These are phyloP conservation scores for Neoboletus brunneissimus DNA, from an alignment of 768 basidiomycete species.

Conservation along the genomic window DNA sequence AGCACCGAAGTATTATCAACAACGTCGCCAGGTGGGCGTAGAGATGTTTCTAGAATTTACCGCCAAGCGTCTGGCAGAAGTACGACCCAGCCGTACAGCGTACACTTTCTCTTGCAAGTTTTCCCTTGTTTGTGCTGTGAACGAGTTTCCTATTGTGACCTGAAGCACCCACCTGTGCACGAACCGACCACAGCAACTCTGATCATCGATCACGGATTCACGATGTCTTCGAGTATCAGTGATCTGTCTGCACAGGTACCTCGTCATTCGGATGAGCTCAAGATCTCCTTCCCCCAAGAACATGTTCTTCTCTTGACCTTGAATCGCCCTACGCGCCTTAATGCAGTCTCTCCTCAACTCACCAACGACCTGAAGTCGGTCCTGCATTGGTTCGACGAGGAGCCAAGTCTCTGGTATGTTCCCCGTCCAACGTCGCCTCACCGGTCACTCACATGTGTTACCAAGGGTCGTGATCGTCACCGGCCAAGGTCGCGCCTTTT, in stretches of 20 bases:
- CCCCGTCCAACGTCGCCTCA: neutral
- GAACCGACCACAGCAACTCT: neutral
- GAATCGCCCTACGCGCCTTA: slow-evolving; percentile 69
- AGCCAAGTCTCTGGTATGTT: slow-evolving; percentile 67
- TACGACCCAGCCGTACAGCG: too few species aligned
- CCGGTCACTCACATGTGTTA: neutral
- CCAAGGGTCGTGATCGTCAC: slow-evolving; percentile 73
- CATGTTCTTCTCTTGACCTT: slow-evolving; percentile 55
- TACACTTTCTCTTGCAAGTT: too few species aligned
- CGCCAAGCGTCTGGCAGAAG: neutral
- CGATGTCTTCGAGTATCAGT: neutral
- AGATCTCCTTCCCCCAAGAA: slow-evolving; percentile 42
- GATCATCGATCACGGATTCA: neutral
- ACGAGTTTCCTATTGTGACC: neutral
- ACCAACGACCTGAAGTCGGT: slow-evolving; percentile 47
- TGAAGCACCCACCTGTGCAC: neutral
- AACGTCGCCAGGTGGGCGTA: neutral
- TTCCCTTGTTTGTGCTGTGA: slow-evolving; percentile 1
- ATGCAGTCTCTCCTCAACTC: slow-evolving; percentile 70
- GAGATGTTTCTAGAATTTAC: neutral
- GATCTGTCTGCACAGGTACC: slow-evolving; percentile 14
- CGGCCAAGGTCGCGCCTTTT: slow-evolving; percentile 70
- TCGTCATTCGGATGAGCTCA: slow-evolving; percentile 36
- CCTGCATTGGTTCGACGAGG: slow-evolving; percentile 72
- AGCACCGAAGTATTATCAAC: neutral